Base-by-base conservation (phyloP, 1,284 basidiomycete species). In the Tylopilus sp. region DNA sequence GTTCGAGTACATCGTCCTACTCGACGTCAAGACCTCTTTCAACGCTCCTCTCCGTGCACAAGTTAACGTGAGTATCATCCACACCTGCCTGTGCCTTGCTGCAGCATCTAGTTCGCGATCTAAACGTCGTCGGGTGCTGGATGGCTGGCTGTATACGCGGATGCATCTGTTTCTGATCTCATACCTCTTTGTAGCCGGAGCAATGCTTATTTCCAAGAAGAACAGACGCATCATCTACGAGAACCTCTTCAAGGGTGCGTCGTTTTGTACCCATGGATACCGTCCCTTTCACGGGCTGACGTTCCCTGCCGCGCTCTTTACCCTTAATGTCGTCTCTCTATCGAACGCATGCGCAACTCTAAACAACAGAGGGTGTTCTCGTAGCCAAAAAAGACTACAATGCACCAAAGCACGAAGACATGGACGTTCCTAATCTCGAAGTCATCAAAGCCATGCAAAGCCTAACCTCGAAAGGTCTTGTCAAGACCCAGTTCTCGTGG, bases 341-440 rank as follows among this genome's bases (percentile, higher is more conserved):
- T n/a, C n/a, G n/a, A n/a, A n/a, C n/a, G n/a, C n/a, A n/a, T n/a
- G 19, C 29, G 33, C 6, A 26, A 38, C 26, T 10, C 16, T 8
- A 18, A 33, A 10, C 13, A 58, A 51, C 72, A 96, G 95, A 98
- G 93, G 97, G 98, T 79, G 98, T 99, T 72, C 87, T 99, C 80
- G 97, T 99, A 81, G 97, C 97, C 78, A 97, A 98, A 88, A 99
- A 99, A 88, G 96, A 99, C 85, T 99, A 89, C 88, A 97, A 98
- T 81, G 94, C 95, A 67, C 94, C 95, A 64, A 95, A 97, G 84
- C 98, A 99, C 82, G 95, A 98, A 78, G 97, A 99, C 79, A 91
- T 99, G 73, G 94, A 97, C 71, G 92, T 99, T 78, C 94, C 95
- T 74, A 99, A 99, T 87, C 92, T 99, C 72, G 88, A 98, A 82